Conservation (phyloP, 257 asterid species). For the Nicotiana benthamiana region DNA sequence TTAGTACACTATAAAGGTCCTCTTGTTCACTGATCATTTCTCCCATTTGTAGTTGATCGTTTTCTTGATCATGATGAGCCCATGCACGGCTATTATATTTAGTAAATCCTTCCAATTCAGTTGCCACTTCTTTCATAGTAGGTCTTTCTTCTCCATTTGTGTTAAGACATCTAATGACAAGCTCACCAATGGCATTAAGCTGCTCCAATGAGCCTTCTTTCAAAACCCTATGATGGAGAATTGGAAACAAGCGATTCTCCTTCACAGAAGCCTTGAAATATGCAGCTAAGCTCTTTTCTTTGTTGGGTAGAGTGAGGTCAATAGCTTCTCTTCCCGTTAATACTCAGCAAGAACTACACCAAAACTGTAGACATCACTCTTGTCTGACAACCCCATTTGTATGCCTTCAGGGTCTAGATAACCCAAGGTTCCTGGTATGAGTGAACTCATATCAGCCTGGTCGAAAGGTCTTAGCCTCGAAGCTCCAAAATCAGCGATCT, state of each 20-base stretch:
- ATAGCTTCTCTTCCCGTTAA: neutral
- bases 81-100: neutral
- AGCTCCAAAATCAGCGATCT: neutral
- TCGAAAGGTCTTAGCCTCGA: neutral
- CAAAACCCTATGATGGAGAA: neutral
- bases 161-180: neutral
- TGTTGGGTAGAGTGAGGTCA: neutral
- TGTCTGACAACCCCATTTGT: neutral
- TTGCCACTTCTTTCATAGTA: neutral
- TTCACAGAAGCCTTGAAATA: neutral
- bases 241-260: neutral
- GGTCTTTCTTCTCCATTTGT: conserved; percentile 1
- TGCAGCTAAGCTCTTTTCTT: neutral
- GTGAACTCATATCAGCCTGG: neutral
- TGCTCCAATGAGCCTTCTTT: neutral
- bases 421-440: neutral
- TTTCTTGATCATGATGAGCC: neutral
- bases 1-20: neutral
- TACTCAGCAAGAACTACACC: neutral
- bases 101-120: neutral
- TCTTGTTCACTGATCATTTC: neutral
- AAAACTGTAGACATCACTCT: neutral
- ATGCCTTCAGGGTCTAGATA: neutral
- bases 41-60: neutral
- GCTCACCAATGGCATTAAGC: neutral